These are phyloP conservation scores for Akanthomyces muscarius DNA, from an alignment of 2,329 filamentous ascomycete species.

Conservation along the genomic window DNA sequence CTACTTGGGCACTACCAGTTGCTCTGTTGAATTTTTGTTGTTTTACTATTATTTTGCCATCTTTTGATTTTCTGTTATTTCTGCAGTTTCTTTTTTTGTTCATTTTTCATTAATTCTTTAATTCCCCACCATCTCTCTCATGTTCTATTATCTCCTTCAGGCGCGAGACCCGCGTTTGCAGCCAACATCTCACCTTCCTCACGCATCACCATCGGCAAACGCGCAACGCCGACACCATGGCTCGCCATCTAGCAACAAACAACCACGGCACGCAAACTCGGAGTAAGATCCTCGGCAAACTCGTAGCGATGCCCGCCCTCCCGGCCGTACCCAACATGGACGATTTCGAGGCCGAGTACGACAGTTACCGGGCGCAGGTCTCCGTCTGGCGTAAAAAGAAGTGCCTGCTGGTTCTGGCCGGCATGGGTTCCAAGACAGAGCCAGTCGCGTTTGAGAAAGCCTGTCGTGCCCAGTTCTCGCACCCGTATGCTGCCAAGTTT, in stretches of 20 bases:
- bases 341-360: too few relatives aligned
- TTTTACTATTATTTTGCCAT: too few relatives aligned
- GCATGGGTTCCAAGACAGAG: not conserved
- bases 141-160: too few relatives aligned
- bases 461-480: not conserved
- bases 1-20: too few relatives aligned
- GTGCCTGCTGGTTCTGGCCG: not conserved
- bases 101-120: too few relatives aligned
- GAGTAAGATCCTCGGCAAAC: not conserved
- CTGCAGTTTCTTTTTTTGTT: too few relatives aligned
- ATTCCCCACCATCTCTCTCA: too few relatives aligned
- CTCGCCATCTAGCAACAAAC: not conserved
- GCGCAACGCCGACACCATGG: not conserved
- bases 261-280: rapidly evolving
- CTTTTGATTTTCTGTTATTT: too few relatives aligned
- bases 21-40: too few relatives aligned
- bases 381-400: not conserved
- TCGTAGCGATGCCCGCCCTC: not conserved
- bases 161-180: not conserved
- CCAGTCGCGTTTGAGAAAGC: not conserved
- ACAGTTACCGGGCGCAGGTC: not conserved
- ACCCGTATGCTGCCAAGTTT: not conserved
- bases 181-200: not conserved
- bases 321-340: not conserved
- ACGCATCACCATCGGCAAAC: not conserved